A percentile compares a stretch with the other conserved stretches of the same genome.
Evolutionary conservation across 371 early-diverging fungal genomes (phyloP).

Genomic region (Circinella minor): DNA sequence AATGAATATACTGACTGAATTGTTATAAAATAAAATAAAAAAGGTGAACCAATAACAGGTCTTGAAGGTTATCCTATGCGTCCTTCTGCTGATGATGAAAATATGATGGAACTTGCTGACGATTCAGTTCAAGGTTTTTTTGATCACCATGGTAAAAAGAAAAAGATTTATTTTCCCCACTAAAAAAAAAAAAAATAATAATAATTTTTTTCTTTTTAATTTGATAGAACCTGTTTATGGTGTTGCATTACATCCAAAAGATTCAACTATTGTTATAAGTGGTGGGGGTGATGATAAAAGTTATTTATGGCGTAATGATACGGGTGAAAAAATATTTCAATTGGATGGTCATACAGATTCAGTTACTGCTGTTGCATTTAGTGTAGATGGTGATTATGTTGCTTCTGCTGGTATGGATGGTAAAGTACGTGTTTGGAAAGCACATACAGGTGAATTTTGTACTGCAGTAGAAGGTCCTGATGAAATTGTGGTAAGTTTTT

Average conservation of each 20-base stretch:
- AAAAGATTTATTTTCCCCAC: background rate
- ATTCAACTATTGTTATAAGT: slow-evolving; percentile 66
- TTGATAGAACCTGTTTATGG: slow-evolving; percentile 86
- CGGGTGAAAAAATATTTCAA: slow-evolving; percentile 74
- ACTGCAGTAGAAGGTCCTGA: slow-evolving; percentile 86
- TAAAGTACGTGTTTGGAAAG: slow-evolving; percentile 83
- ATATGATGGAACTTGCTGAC: slow-evolving; percentile 74
- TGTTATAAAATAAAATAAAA: no score
- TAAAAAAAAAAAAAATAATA: no score
- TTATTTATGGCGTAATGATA: slow-evolving; percentile 88
- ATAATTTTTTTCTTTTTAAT: no score
- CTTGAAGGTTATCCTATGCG: slow-evolving; percentile 40
- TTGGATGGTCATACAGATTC: slow-evolving; percentile 86
- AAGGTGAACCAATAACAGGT: slow-evolving; percentile 14
- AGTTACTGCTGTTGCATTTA: slow-evolving; percentile 85
- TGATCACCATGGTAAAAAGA: slow-evolving; percentile 73
- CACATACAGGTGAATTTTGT: slow-evolving; percentile 64
- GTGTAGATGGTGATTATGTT: slow-evolving; percentile 81
- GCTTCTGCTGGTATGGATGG: slow-evolving; percentile 97
- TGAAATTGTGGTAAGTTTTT: slow-evolving; percentile 74
- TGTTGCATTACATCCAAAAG: slow-evolving; percentile 82
- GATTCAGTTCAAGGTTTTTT: slow-evolving; percentile 95
- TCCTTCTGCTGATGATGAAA: slow-evolving; percentile 57
- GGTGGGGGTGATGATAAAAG: slow-evolving; percentile 96
- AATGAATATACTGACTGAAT: no score